Conservation (phyloP, 2,329 filamentous ascomycete species). For the Diaporthe sp. region DNA sequence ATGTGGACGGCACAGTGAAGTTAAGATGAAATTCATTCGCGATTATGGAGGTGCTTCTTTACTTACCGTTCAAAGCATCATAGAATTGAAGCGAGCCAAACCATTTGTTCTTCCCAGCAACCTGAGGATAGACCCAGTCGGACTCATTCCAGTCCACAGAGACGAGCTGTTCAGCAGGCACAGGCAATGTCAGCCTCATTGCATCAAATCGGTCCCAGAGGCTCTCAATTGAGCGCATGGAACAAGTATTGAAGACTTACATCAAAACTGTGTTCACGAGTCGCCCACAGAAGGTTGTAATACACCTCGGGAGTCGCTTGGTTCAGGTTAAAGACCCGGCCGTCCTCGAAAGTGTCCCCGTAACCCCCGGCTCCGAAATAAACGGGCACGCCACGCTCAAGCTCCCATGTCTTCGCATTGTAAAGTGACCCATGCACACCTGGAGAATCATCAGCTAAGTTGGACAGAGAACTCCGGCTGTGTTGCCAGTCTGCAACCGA, state of each 20-base stretch:
- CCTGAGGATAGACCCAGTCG: constrained; percentile 12
- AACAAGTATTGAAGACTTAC: not conserved
- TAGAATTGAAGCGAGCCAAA: not conserved
- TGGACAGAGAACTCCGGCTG: fast-evolving
- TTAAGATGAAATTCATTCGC: no score
- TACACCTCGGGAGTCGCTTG: not conserved
- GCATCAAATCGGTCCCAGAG: not conserved
- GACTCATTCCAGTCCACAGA: not conserved
- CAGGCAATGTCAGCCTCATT: not conserved
- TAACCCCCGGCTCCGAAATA: constrained; percentile 2
- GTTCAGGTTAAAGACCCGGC: constrained; percentile 1
- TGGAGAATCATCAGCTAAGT: not conserved
- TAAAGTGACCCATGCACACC: not conserved
- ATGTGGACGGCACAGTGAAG: fast-evolving
- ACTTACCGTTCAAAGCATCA: constrained; percentile 26
- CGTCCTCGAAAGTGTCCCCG: constrained; percentile 1
- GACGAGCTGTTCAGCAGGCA: not conserved
- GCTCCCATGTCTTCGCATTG: constrained; percentile 3
- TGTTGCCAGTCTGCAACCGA: not conserved
- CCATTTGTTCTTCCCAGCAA: constrained; percentile 21
- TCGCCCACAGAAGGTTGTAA: constrained; percentile 4
- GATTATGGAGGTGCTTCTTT: no score
- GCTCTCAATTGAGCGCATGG: not conserved
- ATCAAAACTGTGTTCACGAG: constrained; percentile 3
- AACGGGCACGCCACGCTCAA: not conserved